Evolutionary conservation across 257 asterid species (phyloP).

Genomic region (Fraxinus quadrangulata): DNA sequence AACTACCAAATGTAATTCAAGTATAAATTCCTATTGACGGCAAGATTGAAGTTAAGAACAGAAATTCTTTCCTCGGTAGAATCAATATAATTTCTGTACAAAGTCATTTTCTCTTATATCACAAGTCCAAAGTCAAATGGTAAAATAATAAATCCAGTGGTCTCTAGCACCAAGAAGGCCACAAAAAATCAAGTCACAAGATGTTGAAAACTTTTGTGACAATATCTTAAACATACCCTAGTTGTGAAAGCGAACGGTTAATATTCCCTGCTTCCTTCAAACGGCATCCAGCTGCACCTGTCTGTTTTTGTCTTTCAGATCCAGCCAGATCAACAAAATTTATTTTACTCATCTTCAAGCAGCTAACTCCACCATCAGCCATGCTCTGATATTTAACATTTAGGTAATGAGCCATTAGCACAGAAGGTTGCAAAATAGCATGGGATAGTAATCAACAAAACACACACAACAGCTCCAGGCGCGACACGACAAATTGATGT

Average conservation of each 20-base stretch:
- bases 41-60: background rate
- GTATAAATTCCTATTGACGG: background rate
- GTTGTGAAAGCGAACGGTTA: slow-evolving; percentile 95
- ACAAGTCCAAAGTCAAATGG: too few relatives aligned
- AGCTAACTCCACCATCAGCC: slow-evolving; percentile 73
- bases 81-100: background rate
- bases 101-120: background rate
- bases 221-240: slow-evolving; percentile 59
- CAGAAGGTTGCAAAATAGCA: slow-evolving; percentile 22
- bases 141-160: background rate
- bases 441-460: slow-evolving; percentile 4
- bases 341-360: slow-evolving; percentile 81
- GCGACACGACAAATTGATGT: slow-evolving; percentile 6
- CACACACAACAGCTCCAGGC: background rate
- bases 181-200: background rate
- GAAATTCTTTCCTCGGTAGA: background rate
- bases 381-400: slow-evolving; percentile 52
- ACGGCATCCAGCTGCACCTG: slow-evolving; percentile 99
- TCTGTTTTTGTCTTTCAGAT: slow-evolving; percentile 95
- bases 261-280: slow-evolving; percentile 99
- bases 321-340: slow-evolving; percentile 99
- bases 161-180: background rate
- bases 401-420: slow-evolving; percentile 20
- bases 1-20: slow-evolving; percentile 2
- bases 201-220: background rate